Evolutionary conservation across 2,329 filamentous ascomycete genomes (phyloP), one percentile per base, ranked within the genome.

Genomic region (Aspergillus hiratsukae): DNA sequence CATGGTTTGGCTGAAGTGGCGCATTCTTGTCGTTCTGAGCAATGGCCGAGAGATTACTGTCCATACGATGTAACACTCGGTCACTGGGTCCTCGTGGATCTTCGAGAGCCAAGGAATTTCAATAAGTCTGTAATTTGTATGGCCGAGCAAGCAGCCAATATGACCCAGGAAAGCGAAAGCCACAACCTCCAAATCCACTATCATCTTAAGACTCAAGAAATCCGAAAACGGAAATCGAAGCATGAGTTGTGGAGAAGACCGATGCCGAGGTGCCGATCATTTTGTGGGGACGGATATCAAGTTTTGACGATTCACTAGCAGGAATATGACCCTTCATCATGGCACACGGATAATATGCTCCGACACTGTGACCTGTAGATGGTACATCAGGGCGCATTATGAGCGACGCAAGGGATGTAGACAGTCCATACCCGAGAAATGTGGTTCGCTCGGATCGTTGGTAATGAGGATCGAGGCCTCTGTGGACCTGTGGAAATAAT

Each of bases 21-120:
- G 49, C 43, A 56, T 45, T 31, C 40, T 51, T 56, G 53, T 51
- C 48, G 56, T 53, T 56, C 48, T 45, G 56, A 57, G 54, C 35
- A 8, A 49, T 29, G 49, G 27, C 49, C 21, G 46, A 21, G 17
- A 11, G 11, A 25, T 23, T 40, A 40, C n/a, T n/a, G 31, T 35
- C 49, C 48, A 31, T 45, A 19, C 31, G 17, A 31, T 48, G 37
- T 29, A 55, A 45, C 55, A 48, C 55, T 48, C 29, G 55, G 55
- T 52, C 45, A 45, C 50, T 51, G 25, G 19, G 49, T 19, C 27
- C 27, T 23, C 43, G 21, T 25, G 4, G 21, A 46, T 46, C 19
- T 14, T 14, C 17, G 11, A 23, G 23, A 46, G 11, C 23, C 10
- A 3, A 46, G 19, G 43, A 23, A 46, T 37, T n/a, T 37, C 31